These are phyloP conservation scores for Boletus pseudopeckii DNA, from an alignment of 768 basidiomycete species.

Conservation along the genomic window DNA sequence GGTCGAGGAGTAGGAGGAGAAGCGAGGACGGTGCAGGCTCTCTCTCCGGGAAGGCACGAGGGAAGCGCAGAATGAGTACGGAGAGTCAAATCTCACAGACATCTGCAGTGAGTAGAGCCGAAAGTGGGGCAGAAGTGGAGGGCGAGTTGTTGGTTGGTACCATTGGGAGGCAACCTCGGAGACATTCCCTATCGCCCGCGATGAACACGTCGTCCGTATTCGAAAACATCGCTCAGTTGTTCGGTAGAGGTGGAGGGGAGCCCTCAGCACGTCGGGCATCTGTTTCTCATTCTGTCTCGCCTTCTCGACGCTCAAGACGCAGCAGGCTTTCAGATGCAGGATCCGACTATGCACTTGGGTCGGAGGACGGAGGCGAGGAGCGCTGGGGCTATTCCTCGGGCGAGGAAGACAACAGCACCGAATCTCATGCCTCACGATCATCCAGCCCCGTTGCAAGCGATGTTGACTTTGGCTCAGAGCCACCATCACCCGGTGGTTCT, in stretches of 20 bases:
- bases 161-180: slow-evolving; percentile 29
- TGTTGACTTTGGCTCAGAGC: slow-evolving; percentile 69
- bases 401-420: slow-evolving; percentile 60
- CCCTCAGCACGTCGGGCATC: slow-evolving; percentile 49
- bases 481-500: slow-evolving; percentile 49
- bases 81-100: slow-evolving; percentile 39
- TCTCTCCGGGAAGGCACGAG: slow-evolving; percentile 26
- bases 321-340: slow-evolving; percentile 50
- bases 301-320: slow-evolving; percentile 49
- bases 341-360: slow-evolving; percentile 56
- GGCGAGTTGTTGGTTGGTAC: slow-evolving; percentile 29
- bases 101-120: slow-evolving; percentile 39
- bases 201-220: slow-evolving; percentile 47
- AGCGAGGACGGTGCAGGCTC: slow-evolving; percentile 43
- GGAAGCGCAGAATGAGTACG: slow-evolving; percentile 43
- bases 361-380: slow-evolving; percentile 60
- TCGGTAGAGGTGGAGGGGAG: slow-evolving; percentile 48
- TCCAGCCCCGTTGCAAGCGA: slow-evolving; percentile 44
- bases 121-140: slow-evolving; percentile 37
- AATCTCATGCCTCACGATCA: slow-evolving; percentile 18
- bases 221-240: slow-evolving; percentile 65
- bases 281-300: slow-evolving; percentile 50
- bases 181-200: slow-evolving; percentile 36
- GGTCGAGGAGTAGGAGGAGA: slow-evolving; percentile 47
- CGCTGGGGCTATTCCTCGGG: slow-evolving; percentile 94